Evolutionary conservation across 176 grass and related monocot species (phyloP).

Genomic region (Eragrostis curvula): DNA sequence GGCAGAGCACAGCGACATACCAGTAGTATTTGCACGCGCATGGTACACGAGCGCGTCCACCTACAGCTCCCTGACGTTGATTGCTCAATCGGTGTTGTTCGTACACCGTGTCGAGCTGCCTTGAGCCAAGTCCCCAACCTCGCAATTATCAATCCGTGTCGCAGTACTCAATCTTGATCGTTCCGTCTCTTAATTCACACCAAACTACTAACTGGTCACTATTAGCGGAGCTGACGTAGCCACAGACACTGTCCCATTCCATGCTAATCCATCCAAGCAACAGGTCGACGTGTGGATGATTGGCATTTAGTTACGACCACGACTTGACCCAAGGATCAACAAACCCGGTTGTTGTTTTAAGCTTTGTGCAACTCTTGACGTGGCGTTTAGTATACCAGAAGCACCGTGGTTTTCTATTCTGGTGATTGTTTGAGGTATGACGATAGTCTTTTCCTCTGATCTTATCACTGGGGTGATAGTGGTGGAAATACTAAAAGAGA

Average conservation of each 20-base stretch:
- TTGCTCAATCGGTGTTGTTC: neutral
- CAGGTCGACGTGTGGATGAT: neutral
- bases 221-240: neutral
- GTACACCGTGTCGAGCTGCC: slow-evolving; percentile 1
- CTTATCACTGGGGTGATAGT: neutral
- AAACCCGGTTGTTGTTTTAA: too few species aligned
- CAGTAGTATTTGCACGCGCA: slow-evolving; percentile 1
- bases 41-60: neutral
- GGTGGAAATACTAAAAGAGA: neutral
- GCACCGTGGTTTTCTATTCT: neutral
- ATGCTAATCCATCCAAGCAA: neutral
- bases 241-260: neutral
- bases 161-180: slow-evolving; percentile 22
- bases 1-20: neutral
- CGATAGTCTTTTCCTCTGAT: neutral
- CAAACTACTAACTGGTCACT: neutral
- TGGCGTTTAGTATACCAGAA: neutral
- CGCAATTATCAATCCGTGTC: neutral
- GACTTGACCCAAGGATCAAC: too few species aligned
- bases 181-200: neutral
- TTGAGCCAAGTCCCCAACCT: neutral
- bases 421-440: neutral
- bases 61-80: neutral
- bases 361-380: too few species aligned
- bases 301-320: neutral